Evolutionary conservation across 306 rosid species (phyloP).

Genomic region (Alnus glutinosa): DNA sequence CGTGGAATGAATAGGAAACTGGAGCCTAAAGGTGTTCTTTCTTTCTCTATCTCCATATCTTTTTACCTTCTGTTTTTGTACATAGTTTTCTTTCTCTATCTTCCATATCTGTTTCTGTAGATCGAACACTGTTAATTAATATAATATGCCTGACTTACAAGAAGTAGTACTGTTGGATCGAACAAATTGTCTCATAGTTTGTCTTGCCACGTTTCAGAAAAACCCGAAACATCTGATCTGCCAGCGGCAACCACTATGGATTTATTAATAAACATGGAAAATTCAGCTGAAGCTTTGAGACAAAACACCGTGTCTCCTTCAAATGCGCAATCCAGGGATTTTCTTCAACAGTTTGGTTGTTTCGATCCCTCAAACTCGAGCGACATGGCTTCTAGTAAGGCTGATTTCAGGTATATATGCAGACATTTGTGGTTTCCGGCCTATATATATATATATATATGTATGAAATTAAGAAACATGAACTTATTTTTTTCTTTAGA

Average conservation of each 20-base stretch:
- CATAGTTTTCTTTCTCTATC: not conserved
- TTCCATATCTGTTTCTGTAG: too few relatives aligned
- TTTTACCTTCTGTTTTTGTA: not conserved
- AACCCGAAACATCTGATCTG: conserved; percentile 2
- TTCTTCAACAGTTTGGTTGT: conserved; percentile 36
- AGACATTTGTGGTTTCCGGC: not conserved
- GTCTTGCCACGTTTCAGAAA: conserved; percentile 13
- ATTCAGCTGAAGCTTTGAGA: conserved; percentile 34
- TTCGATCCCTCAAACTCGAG: not conserved
- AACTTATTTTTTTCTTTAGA: not conserved
- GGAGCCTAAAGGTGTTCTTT: conserved; percentile 46
- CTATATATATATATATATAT: too few relatives aligned
- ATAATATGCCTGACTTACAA: not conserved
- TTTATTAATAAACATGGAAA: conserved; percentile 45
- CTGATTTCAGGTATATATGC: conserved; percentile 46
- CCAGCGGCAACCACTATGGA: conserved; percentile 39
- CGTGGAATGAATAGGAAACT: conserved; percentile 34
- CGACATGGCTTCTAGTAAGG: conserved; percentile 45
- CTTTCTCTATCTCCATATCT: not conserved
- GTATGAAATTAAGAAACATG: not conserved
- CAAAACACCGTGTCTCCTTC: conserved; percentile 28
- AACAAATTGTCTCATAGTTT: not conserved
- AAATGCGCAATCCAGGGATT: conserved; percentile 22
- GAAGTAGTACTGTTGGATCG: not conserved
- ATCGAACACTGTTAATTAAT: too few relatives aligned